Conservation (phyloP, 23 red algal species). For the Cyanidioschyzon merolae region DNA sequence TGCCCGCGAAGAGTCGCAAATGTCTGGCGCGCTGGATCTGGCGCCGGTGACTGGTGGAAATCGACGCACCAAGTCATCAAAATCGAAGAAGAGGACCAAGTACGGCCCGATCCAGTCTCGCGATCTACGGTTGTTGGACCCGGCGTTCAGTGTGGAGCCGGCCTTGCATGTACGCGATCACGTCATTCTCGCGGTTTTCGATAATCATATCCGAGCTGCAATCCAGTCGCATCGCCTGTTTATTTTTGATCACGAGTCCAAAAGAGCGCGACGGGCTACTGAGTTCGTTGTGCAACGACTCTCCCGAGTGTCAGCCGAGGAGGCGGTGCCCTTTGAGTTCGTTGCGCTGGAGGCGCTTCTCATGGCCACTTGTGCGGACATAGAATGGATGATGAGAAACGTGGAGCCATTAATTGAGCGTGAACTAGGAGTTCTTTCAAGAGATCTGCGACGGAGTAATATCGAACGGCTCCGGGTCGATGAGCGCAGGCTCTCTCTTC, state of each 20-base stretch:
- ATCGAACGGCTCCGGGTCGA: constrained; percentile 60
- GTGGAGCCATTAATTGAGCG: not conserved
- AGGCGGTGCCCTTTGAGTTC: constrained; percentile 70
- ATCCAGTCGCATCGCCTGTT: constrained; percentile 16
- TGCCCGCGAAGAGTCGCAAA: not conserved
- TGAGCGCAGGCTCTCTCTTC: constrained; percentile 51
- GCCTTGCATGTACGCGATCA: not conserved
- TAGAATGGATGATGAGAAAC: not conserved
- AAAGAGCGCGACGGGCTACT: not conserved
- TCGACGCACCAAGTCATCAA: not conserved
- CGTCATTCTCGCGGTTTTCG: not conserved
- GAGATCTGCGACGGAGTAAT: not conserved
- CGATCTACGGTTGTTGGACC: not conserved
- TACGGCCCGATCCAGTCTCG: constrained; percentile 1
- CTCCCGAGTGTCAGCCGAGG: constrained; percentile 21
- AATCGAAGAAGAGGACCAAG: constrained; percentile 12
- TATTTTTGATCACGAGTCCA: constrained; percentile 5
- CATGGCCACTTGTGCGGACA: constrained; percentile 36
- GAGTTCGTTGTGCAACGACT: not conserved
- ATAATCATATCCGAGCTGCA: constrained; percentile 10
- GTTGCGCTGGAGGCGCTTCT: constrained; percentile 75
- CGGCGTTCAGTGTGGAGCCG: constrained; percentile 6
- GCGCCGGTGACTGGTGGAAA: not conserved
- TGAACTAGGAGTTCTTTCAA: not conserved
- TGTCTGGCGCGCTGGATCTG: not conserved